Evolutionary conservation across 2,329 filamentous ascomycete species (phyloP), one percentile per base, ranked within the genome.

Genomic region (Verticillium longisporum): DNA sequence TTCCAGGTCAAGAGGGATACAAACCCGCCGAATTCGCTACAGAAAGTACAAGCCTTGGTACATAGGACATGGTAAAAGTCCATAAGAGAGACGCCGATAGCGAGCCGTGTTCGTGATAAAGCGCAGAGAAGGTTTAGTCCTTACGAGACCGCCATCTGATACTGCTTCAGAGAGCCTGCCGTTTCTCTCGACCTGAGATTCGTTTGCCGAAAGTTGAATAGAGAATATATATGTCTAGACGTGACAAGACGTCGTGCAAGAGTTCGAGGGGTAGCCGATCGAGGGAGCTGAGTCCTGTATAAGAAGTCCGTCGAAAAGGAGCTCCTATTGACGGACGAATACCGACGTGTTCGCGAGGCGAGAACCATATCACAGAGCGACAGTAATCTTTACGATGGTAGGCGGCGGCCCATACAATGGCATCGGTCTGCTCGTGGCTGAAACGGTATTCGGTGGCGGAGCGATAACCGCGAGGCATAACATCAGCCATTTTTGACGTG

Each of bases 401-500:
- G 61, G 69, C 58, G 45, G 65, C 50, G 38, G 58, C 56, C 61
- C 66, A 66, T 67, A 71, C 37, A 66, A 74, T 74, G 59, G 68
- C 70, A 56, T 70, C 65, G 59, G 61, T 55, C 55, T 70, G 65
- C 45, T 71, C 66, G 37, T 70, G 55, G 57, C 54, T 26, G 60
- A 67, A 67, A 59, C 5, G 50, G 61, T 69, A 68, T 63, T 66
- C 61, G 45, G 63, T 61, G 55, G 26, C 61, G 61, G 62, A 65
- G 60, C 37, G 65, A 68, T 64, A 65, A 54, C 33, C 88, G 89
- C 1, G 76, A 67, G 26, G 61, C 56, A 3, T 41, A 45, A 21
- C n/a, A 56, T 41, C 21, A 58, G 56, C 60, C 55, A 61, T 61
- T 61, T 15, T 55, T 4, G 13, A 55, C 14, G 41, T 54, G 53